Evolutionary conservation across 2,329 filamentous ascomycete species (phyloP), one percentile per base, ranked within the genome.

Genomic region (Fusarium irregulare): DNA sequence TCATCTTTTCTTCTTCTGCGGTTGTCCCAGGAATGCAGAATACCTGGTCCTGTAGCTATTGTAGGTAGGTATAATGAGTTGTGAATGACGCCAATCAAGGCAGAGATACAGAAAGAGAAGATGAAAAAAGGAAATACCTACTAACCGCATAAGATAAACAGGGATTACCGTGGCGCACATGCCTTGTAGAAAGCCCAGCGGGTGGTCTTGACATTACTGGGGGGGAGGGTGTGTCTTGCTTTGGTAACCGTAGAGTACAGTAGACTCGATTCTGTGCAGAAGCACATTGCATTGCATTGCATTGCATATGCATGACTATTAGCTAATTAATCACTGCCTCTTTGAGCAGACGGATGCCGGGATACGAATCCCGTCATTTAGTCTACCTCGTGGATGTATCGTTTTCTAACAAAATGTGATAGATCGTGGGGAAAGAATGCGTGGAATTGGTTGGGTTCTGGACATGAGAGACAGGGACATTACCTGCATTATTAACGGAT

Each of bases 381-480:
- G 23, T 21, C 12, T 23, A 51, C 21, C 21, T 27, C 21, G 12
- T 40, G 48, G 23, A 18, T 53, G 23, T 20, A 41, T 42, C 23
- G 6, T 20, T 46, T 69, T 62, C 25, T 45, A 40, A 71, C 51
- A 48, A 71, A 30, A 71, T 70, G 54, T 70, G 67, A 70, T 64
- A 70, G 57, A 70, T 70, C 45, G 55, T 28, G 54, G 60, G 54
- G 63, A 54, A 64, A 60, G 61, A 55, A 70, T 61, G 56, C 27
- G 23, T 41, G 30, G 37, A 56, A 41, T 25, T 54, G 55, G 62
- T 67, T 51, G 42, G 47, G 30, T 12, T 41, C n/a, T 30, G 10
- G 23, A 11, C 6, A 42, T 41, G 25, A 45, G 54, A 42, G 46
- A 51, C 46, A 51, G 13, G 34, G 30, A 14, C 12, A 46, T 53